Conservation (phyloP, 2,329 filamentous ascomycete genomes). For the Aureobasidium sp. region DNA sequence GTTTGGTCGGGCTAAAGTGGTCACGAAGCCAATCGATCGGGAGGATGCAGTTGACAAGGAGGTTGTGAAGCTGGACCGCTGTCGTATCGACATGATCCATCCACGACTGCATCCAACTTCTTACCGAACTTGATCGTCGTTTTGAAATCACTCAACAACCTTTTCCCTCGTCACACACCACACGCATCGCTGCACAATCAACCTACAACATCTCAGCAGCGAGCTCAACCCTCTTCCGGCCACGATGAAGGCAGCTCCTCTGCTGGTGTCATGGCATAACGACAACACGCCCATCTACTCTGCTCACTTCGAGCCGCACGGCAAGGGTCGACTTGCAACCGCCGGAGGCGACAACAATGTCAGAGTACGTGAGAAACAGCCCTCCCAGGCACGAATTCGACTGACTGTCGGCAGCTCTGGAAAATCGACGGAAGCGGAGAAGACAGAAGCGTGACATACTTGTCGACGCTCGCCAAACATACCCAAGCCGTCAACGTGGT, state of each 20-base stretch:
- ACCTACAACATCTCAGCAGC: background rate
- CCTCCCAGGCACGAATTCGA: conserved; percentile 7
- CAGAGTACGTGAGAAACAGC: conserved; percentile 53
- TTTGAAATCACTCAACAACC: background rate
- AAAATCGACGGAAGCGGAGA: conserved; percentile 78
- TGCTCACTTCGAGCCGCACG: conserved; percentile 88
- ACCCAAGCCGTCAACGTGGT: conserved; percentile 98
- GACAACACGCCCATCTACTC: conserved; percentile 96
- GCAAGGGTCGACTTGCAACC: conserved; percentile 85
- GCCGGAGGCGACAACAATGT: conserved; percentile 96
- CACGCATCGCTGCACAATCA: background rate
- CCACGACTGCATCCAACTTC: background rate
- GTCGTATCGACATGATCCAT: background rate
- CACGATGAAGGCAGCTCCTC: conserved; percentile 85
- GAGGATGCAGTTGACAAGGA: conserved; percentile 8
- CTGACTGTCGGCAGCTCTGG: conserved; percentile 62
- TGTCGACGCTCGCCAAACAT: conserved; percentile 87
- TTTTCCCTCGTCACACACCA: background rate
- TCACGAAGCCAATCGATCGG: conserved; percentile 9
- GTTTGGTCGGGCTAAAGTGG: background rate
- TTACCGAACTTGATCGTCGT: background rate
- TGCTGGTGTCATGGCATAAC: conserved; percentile 98
- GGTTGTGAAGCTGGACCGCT: conserved; percentile 2
- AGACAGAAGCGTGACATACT: conserved; percentile 81
- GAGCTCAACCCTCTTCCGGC: background rate